Evolutionary conservation across 2,329 filamentous ascomycete genomes (phyloP).

Genomic region (Plectosphaerella cucumerina): DNA sequence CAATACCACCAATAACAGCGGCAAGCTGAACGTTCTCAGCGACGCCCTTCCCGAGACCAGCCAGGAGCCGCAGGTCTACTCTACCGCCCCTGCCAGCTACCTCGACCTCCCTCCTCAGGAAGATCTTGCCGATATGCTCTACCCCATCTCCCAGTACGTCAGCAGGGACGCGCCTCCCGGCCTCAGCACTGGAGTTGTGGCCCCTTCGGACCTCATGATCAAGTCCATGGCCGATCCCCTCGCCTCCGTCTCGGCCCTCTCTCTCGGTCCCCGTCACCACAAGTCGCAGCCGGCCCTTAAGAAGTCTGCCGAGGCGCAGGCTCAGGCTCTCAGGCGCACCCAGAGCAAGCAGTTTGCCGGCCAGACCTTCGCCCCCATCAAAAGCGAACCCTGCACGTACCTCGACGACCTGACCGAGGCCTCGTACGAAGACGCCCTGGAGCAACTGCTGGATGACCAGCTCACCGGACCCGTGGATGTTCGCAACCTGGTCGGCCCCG

Average conservation of each 20-base stretch:
- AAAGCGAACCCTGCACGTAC: conserved; percentile 7
- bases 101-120: background rate
- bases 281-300: conserved; percentile 52
- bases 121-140: background rate
- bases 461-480: conserved; percentile 5
- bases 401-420: conserved; percentile 34
- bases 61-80: background rate
- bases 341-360: conserved; percentile 35
- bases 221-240: background rate
- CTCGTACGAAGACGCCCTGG: conserved; percentile 41
- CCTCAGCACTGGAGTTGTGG: background rate
- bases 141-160: no score
- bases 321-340: conserved; percentile 35
- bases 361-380: background rate
- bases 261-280: conserved; percentile 40
- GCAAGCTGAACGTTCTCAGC: conserved; percentile 6
- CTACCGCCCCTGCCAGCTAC: background rate
- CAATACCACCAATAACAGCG: background rate
- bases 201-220: background rate
- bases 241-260: conserved; percentile 8
- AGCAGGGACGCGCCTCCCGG: no score
- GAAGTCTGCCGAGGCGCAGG: conserved; percentile 20
- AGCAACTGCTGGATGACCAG: conserved; percentile 27
- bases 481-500: conserved; percentile 5
- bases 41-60: conserved; percentile 6